phyloP scores from a whole-genome alignment of 768 basidiomycete species.

The Boletellus emodensis region DNA sequence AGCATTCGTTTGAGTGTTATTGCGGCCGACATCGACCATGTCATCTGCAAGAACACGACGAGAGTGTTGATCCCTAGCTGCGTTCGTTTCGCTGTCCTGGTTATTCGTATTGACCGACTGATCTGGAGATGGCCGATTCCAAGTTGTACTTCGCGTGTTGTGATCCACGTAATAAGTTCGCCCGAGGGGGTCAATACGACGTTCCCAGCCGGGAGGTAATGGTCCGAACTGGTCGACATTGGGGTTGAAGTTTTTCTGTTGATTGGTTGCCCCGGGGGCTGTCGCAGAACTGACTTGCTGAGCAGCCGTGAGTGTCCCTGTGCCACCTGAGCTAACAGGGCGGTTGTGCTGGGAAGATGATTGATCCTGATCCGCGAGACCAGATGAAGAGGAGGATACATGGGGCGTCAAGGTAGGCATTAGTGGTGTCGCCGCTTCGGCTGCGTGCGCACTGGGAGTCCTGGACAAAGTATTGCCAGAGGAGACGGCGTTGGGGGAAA shows the following conservation, averaged over 20 bases:
- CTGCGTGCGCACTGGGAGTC: slow-evolving; percentile 64
- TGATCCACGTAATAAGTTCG: slow-evolving; percentile 99
- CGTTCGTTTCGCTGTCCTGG: slow-evolving; percentile 77
- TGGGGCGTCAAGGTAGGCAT: slow-evolving; percentile 40
- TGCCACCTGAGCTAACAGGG: slow-evolving; percentile 35
- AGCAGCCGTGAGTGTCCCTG: slow-evolving; percentile 14
- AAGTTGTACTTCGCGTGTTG: slow-evolving; percentile 95
- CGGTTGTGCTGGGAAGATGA: slow-evolving; percentile 27
- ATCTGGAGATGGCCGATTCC: slow-evolving; percentile 86
- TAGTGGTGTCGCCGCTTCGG: slow-evolving; percentile 43
- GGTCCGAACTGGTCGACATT: slow-evolving; percentile 92
- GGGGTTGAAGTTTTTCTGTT: slow-evolving; percentile 87
- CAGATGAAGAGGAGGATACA: slow-evolving; percentile 21
- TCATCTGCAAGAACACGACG: slow-evolving; percentile 82
- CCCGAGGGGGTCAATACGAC: slow-evolving; percentile 93
- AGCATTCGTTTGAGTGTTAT: slow-evolving; percentile 36
- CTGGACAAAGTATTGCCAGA: slow-evolving; percentile 51
- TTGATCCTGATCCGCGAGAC: slow-evolving; percentile 29
- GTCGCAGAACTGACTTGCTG: slow-evolving; percentile 26
- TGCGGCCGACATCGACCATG: slow-evolving; percentile 68
- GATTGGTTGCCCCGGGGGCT: slow-evolving; percentile 41
- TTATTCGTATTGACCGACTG: slow-evolving; percentile 66
- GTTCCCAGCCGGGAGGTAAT: slow-evolving; percentile 91
- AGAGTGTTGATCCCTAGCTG: slow-evolving; percentile 82
- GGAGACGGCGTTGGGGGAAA: slow-evolving; percentile 43